Evolutionary conservation across 73 alveolate species (phyloP).

Genomic region (Paramecium sonneborni): DNA sequence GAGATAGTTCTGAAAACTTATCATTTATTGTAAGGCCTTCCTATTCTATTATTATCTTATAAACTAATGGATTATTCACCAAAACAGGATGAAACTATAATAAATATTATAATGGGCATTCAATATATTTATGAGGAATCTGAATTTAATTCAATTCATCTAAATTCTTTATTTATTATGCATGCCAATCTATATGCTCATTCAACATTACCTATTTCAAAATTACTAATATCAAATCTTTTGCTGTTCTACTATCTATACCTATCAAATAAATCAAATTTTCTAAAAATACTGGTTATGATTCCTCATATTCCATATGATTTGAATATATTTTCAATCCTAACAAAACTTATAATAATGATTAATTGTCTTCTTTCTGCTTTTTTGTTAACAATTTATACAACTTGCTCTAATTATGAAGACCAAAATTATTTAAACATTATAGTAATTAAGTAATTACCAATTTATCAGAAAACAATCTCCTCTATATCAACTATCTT

Average conservation of each 20-base stretch:
- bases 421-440: not conserved
- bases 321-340: not conserved
- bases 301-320: not conserved
- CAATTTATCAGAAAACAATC: not conserved
- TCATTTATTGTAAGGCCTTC: not conserved
- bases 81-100: not conserved
- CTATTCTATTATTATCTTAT: not conserved
- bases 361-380: not conserved
- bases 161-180: not conserved
- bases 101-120: not conserved
- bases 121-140: not conserved
- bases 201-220: not conserved
- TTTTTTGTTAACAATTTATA: not conserved
- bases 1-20: not conserved
- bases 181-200: conserved; percentile 53
- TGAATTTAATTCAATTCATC: not conserved
- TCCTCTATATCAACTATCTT: not conserved
- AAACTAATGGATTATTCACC: conserved; percentile 26
- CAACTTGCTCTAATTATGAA: not conserved
- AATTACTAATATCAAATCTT: not conserved
- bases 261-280: not conserved
- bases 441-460: not conserved
- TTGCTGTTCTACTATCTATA: not conserved
- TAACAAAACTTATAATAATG: not conserved
- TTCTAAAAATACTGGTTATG: not conserved